Percentiles rank a stretch among this genome's conserved stretches.
These are phyloP conservation scores for Fusarium incarnatum DNA, from an alignment of 2,329 filamentous ascomycete species.

Conservation along the genomic window DNA sequence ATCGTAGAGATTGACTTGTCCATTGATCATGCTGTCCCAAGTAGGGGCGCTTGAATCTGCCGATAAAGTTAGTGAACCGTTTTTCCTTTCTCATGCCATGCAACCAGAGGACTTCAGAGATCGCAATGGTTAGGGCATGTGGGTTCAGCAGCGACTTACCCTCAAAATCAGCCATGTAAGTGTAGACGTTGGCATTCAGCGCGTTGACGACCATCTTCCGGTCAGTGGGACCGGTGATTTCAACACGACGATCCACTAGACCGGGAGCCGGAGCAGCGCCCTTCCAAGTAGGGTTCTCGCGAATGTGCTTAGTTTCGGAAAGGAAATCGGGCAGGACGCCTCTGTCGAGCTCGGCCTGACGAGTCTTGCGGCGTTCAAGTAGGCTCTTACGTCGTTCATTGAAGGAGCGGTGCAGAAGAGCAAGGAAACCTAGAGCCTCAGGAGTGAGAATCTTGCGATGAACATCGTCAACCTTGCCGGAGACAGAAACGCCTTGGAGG, in stretches of 20 bases:
- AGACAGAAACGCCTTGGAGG: slow-evolving; percentile 88
- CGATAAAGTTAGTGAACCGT: slow-evolving; percentile 19
- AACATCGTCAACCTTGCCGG: slow-evolving; percentile 80
- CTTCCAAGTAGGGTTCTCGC: slow-evolving; percentile 93
- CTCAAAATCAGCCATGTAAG: slow-evolving; percentile 99
- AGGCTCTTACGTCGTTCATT: slow-evolving; percentile 88
- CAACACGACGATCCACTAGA: slow-evolving; percentile 90
- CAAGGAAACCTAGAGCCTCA: slow-evolving; percentile 89
- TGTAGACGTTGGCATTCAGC: slow-evolving; percentile 95
- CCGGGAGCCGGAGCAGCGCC: slow-evolving; percentile 92
- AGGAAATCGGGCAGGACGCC: slow-evolving; percentile 93
- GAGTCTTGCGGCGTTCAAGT: slow-evolving; percentile 84
- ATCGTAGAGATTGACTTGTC: slow-evolving; percentile 97
- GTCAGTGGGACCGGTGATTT: slow-evolving; percentile 97
- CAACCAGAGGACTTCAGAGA: not conserved
- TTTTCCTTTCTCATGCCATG: not conserved
- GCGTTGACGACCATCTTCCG: slow-evolving; percentile 99
- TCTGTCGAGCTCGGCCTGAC: slow-evolving; percentile 93
- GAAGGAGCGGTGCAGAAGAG: slow-evolving; percentile 94
- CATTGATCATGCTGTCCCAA: slow-evolving; percentile 99
- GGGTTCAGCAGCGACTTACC: slow-evolving; percentile 65
- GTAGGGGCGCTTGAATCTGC: slow-evolving; percentile 93
- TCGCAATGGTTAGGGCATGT: not conserved
- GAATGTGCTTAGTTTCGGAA: slow-evolving; percentile 93
- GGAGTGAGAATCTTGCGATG: slow-evolving; percentile 93